Evolutionary conservation across 352 stramenopile species (phyloP).

Genomic region (Phytophthora brassicae): DNA sequence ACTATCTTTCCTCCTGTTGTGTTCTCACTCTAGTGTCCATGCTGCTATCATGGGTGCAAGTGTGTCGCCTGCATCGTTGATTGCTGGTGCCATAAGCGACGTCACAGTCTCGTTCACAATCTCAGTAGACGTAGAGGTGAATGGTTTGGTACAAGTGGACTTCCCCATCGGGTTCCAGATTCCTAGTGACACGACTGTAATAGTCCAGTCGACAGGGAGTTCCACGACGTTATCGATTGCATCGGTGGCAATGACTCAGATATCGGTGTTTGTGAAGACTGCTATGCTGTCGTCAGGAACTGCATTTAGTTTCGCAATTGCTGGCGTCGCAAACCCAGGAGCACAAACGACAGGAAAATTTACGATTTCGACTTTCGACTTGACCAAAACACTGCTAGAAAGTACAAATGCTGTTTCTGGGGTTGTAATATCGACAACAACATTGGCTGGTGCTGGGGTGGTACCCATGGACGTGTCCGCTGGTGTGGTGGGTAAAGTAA

Average conservation of each 20-base stretch:
- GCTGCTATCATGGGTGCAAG: constrained; percentile 26
- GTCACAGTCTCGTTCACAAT: constrained; percentile 34
- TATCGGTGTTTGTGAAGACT: constrained; percentile 26
- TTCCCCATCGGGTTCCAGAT: constrained; percentile 40
- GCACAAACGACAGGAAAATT: constrained; percentile 23
- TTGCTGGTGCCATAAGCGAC: constrained; percentile 22
- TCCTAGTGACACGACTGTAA: constrained; percentile 8
- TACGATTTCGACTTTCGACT: constrained; percentile 28
- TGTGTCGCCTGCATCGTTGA: constrained; percentile 26
- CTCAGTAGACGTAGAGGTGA: constrained; percentile 24
- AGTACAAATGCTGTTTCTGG: constrained; percentile 1
- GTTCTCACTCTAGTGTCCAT: background rate
- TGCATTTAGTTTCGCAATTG: constrained; percentile 35
- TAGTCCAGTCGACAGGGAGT: constrained; percentile 8
- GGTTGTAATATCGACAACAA: constrained; percentile 3
- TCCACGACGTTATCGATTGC: constrained; percentile 36
- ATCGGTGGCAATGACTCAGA: constrained; percentile 17
- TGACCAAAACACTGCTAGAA: constrained; percentile 14
- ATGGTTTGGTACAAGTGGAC: constrained; percentile 26
- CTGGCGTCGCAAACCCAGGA: constrained; percentile 37
- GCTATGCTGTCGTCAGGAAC: constrained; percentile 17
- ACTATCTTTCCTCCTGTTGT: constrained; percentile 4
- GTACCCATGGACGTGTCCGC: constrained; percentile 20
- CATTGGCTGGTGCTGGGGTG: constrained; percentile 13
- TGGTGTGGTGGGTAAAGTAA: constrained; percentile 15